Percentiles rank a stretch among this genome's conserved stretches.
phyloP scores from a whole-genome alignment of 352 stramenopile genomes.

The Blastocystis sp. region DNA sequence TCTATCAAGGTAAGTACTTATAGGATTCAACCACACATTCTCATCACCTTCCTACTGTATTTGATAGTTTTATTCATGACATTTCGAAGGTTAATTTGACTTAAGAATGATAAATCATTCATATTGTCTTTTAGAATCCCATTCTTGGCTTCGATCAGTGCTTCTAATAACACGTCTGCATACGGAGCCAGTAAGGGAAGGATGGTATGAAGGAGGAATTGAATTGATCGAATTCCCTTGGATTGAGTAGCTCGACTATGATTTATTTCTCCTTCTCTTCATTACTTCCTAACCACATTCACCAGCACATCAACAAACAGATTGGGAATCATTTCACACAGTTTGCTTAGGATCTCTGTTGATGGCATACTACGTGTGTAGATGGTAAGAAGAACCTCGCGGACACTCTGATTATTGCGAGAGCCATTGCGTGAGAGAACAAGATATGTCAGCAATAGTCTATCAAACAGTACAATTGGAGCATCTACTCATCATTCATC shows the following conservation, averaged over 20 bases:
- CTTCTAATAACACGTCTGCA: constrained; percentile 5
- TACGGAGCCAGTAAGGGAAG: background rate
- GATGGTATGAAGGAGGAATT: background rate
- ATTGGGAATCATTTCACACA: background rate
- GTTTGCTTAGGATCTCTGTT: background rate
- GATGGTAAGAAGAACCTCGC: background rate
- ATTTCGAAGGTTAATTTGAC: background rate
- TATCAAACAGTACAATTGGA: background rate
- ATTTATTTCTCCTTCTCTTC: background rate
- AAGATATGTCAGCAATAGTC: constrained; percentile 9
- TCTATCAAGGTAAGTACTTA: background rate
- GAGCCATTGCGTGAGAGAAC: background rate
- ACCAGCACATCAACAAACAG: constrained; percentile 8
- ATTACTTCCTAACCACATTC: background rate
- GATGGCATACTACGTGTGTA: background rate
- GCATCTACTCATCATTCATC: background rate
- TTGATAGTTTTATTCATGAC: constrained; percentile 43
- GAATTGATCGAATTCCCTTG: constrained; percentile 19
- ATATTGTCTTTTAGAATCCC: background rate
- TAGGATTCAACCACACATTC: background rate
- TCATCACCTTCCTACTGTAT: background rate
- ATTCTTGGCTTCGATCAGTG: background rate
- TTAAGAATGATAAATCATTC: background rate
- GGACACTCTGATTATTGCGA: background rate
- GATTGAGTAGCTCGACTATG: background rate